phyloP scores from a whole-genome alignment of 108 stramenopile genomes.

The Nannochloropsis granulata region DNA sequence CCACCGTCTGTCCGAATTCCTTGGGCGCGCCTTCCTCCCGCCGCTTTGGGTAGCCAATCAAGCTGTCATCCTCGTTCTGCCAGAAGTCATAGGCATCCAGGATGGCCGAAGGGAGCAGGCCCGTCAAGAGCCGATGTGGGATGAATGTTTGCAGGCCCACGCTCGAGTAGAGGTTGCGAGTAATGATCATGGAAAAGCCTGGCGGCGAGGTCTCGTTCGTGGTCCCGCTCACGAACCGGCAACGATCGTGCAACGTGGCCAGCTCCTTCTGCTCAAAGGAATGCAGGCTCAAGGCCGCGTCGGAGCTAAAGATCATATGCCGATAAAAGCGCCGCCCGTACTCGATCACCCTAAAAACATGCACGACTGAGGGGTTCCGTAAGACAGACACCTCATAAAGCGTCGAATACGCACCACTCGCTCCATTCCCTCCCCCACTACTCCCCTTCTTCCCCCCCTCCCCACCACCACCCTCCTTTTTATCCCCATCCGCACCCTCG shows the following conservation, averaged over 20 bases:
- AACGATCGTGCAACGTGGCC: slow-evolving; percentile 1
- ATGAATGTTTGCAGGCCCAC: slow-evolving; percentile 69
- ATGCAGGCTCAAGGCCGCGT: slow-evolving; percentile 37
- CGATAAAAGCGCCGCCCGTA: slow-evolving; percentile 86
- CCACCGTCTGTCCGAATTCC: neutral
- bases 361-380: slow-evolving; percentile 74
- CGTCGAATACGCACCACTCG: slow-evolving; percentile 38
- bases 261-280: slow-evolving; percentile 4
- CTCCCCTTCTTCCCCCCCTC: neutral
- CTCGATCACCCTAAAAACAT: slow-evolving; percentile 85
- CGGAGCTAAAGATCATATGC: slow-evolving; percentile 75
- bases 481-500: neutral
- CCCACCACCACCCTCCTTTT: neutral
- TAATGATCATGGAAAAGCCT: slow-evolving; percentile 60
- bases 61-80: slow-evolving; percentile 80
- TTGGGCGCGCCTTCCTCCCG: neutral
- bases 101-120: slow-evolving; percentile 72
- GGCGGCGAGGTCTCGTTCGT: slow-evolving; percentile 29
- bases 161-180: slow-evolving; percentile 56
- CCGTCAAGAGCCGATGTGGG: slow-evolving; percentile 69
- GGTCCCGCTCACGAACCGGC: slow-evolving; percentile 74
- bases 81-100: slow-evolving; percentile 88
- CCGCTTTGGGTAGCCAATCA: slow-evolving; percentile 51
- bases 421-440: neutral
- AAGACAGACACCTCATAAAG: slow-evolving; percentile 90